Evolutionary conservation across 1,139 yeast genomes (phyloP).

Genomic region (Suhomyces wounanorum): DNA sequence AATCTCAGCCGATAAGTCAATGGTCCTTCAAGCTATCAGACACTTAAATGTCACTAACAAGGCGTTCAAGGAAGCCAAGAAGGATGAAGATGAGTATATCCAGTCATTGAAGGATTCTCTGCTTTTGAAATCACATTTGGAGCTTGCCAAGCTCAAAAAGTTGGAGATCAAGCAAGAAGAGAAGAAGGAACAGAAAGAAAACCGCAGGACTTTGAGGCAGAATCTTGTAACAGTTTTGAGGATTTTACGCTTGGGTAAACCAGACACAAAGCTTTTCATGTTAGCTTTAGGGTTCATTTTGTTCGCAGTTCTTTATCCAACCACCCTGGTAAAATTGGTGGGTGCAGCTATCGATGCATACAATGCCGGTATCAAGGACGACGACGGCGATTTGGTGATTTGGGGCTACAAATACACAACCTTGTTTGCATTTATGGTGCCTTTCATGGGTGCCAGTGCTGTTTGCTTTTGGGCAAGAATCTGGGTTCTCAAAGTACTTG

Average conservation of each 20-base stretch:
- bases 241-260: constrained; percentile 42
- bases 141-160: constrained; percentile 28
- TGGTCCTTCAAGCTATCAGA: neutral
- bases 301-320: constrained; percentile 50
- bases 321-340: constrained; percentile 48
- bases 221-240: constrained; percentile 41
- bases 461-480: constrained; percentile 53
- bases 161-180: constrained; percentile 37
- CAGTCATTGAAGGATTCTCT: constrained; percentile 19
- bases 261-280: constrained; percentile 41
- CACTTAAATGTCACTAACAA: constrained; percentile 1
- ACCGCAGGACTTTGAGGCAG: constrained; percentile 33
- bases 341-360: constrained; percentile 51
- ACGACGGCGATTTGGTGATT: constrained; percentile 42
- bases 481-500: constrained; percentile 49
- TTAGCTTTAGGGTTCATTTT: constrained; percentile 46
- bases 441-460: constrained; percentile 48
- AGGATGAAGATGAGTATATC: constrained; percentile 10
- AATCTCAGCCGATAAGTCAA: neutral
- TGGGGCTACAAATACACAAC: constrained; percentile 51
- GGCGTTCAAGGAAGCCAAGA: constrained; percentile 5
- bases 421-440: constrained; percentile 46
- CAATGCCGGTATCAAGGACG: constrained; percentile 38
- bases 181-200: constrained; percentile 29
- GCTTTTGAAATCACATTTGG: constrained; percentile 34